Evolutionary conservation across 176 grass and related monocot genomes (phyloP).

Genomic region (Themeda triandra): DNA sequence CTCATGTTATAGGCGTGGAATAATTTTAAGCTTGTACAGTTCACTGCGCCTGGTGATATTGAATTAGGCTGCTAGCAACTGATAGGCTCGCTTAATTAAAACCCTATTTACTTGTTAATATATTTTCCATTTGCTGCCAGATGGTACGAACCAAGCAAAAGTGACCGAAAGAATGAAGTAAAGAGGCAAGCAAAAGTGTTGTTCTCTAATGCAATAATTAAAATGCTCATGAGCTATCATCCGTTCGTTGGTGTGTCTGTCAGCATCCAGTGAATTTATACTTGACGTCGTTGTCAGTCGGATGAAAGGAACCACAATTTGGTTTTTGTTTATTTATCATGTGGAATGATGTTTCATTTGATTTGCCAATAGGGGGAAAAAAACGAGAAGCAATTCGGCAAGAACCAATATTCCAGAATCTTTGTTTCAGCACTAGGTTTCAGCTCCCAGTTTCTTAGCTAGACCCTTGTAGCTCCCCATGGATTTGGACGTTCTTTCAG

Average conservation of each 20-base stretch:
- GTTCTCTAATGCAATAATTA: background rate
- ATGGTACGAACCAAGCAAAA: background rate
- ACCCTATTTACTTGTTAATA: too few relatives aligned
- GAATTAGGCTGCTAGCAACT: too few relatives aligned
- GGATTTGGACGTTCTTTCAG: conserved; percentile 16
- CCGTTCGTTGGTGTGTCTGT: background rate
- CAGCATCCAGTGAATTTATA: conserved; percentile 2
- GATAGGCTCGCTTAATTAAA: too few relatives aligned
- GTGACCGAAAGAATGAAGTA: background rate
- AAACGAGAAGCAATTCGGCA: background rate
- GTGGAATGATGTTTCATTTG: background rate
- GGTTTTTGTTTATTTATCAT: background rate
- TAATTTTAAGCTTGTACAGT: too few relatives aligned
- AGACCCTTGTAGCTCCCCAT: background rate
- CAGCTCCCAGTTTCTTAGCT: background rate
- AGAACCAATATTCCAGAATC: background rate
- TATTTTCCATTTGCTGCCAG: too few relatives aligned
- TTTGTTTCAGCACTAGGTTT: conserved; percentile 7
- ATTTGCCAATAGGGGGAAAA: background rate
- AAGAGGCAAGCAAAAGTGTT: conserved; percentile 5
- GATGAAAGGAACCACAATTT: background rate
- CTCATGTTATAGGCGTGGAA: background rate
- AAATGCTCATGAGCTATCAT: conserved; percentile 9
- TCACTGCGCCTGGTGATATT: too few relatives aligned
- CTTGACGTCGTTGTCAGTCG: background rate